Evolutionary conservation across 2,329 filamentous ascomycete genomes (phyloP).

Genomic region (Fusarium longipes): DNA sequence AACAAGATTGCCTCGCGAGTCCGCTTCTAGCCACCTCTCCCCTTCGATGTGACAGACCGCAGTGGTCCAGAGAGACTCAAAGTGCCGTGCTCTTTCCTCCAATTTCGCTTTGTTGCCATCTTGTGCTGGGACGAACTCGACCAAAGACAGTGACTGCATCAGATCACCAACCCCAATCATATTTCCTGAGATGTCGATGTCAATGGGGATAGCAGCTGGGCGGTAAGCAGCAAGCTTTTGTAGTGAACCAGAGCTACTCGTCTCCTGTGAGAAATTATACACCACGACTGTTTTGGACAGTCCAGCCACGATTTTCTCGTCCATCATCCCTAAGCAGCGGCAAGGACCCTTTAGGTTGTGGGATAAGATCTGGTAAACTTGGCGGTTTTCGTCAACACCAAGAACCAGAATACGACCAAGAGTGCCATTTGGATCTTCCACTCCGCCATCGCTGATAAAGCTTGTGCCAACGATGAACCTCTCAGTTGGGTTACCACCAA

Average conservation of each 20-base stretch:
- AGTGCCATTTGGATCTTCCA: constrained; percentile 58
- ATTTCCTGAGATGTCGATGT: constrained; percentile 78
- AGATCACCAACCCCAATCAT: constrained; percentile 88
- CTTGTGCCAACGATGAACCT: constrained; percentile 93
- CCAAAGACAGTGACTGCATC: constrained; percentile 89
- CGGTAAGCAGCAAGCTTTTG: constrained; percentile 80
- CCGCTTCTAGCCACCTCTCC: constrained; percentile 83
- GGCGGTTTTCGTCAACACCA: constrained; percentile 80
- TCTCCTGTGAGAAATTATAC: constrained; percentile 67
- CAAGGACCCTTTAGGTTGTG: constrained; percentile 82
- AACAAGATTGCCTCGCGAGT: constrained; percentile 88
- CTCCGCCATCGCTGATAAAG: constrained; percentile 72
- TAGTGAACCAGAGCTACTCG: constrained; percentile 67
- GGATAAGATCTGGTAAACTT: constrained; percentile 77
- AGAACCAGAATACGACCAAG: constrained; percentile 85
- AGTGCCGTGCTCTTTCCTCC: constrained; percentile 81
- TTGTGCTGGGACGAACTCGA: constrained; percentile 73
- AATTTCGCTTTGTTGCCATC: constrained; percentile 71
- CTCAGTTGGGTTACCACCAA: constrained; percentile 69
- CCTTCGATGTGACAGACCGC: constrained; percentile 78
- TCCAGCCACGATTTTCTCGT: constrained; percentile 83
- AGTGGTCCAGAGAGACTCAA: constrained; percentile 84
- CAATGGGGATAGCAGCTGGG: constrained; percentile 84
- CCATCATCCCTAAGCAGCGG: constrained; percentile 79
- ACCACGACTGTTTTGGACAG: constrained; percentile 86